Conservation (phyloP, 208 protist species). For the Trypanosoma platydactyli region DNA sequence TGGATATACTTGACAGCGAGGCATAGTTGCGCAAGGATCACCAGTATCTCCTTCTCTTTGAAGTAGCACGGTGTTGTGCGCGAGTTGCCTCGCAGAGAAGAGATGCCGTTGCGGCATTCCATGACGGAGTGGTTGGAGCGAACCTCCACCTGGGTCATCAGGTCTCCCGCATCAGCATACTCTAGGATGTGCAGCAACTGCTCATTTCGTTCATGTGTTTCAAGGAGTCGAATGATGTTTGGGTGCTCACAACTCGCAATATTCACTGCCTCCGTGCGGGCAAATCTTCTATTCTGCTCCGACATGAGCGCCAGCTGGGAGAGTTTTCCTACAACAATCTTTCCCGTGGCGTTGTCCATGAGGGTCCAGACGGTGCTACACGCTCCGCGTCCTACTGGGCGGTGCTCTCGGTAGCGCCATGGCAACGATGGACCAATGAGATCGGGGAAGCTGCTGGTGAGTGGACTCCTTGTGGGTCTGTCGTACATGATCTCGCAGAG, state of each 20-base stretch:
- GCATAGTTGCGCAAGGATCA: constrained; percentile 69
- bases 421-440: constrained; percentile 48
- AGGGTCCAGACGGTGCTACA: constrained; percentile 71
- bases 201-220: constrained; percentile 41
- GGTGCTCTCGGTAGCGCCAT: constrained; percentile 48
- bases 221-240: constrained; percentile 65
- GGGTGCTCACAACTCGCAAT: constrained; percentile 60
- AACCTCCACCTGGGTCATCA: constrained; percentile 61
- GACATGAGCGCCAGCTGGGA: constrained; percentile 41
- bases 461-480: too few relatives aligned
- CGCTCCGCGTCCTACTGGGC: constrained; percentile 51
- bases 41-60: constrained; percentile 58
- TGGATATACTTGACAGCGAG: constrained; percentile 84
- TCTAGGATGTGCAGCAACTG: constrained; percentile 64
- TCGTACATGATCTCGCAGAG: too few relatives aligned
- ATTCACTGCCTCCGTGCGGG: constrained; percentile 53
- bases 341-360: constrained; percentile 47
- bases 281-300: constrained; percentile 37
- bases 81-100: too few relatives aligned
- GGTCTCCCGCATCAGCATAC: constrained; percentile 80
- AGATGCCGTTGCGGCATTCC: constrained; percentile 17
- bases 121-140: constrained; percentile 23
- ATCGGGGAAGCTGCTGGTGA: constrained; percentile 47
- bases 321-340: constrained; percentile 62
- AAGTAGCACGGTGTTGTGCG: constrained; percentile 48